Percentiles rank a stretch among this genome's conserved stretches.
Evolutionary conservation across 345 rosid genomes (phyloP).

Genomic region (Arabidopsis suecica): DNA sequence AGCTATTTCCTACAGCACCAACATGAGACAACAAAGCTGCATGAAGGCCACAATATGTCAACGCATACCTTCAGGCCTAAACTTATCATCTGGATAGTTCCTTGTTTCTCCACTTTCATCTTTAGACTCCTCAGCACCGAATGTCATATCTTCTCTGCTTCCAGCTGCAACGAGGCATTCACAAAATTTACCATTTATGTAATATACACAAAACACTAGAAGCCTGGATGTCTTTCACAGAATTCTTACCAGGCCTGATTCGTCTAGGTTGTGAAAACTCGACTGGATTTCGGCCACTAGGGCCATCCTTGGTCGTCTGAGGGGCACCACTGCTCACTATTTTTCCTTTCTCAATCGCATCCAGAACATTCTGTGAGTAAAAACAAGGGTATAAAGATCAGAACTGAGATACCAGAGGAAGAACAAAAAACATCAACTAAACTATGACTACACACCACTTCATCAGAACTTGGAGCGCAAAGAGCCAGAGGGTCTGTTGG

Average conservation of each 20-base stretch:
- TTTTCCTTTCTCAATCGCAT: constrained; percentile 86
- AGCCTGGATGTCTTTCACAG: constrained; percentile 28
- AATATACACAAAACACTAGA: constrained; percentile 20
- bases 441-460: constrained; percentile 60
- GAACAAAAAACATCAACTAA: constrained; percentile 21
- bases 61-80: constrained; percentile 61
- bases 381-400: constrained; percentile 26
- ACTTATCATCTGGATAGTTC: constrained; percentile 57
- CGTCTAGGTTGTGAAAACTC: constrained; percentile 66
- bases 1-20: constrained; percentile 21
- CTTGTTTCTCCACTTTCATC: constrained; percentile 55
- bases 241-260: constrained; percentile 63
- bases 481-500: constrained; percentile 81
- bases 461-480: constrained; percentile 72
- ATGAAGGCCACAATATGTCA: constrained; percentile 25
- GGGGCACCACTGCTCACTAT: constrained; percentile 83
- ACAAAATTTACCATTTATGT: constrained; percentile 23
- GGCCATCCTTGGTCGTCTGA: constrained; percentile 73
- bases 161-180: constrained; percentile 59
- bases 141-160: constrained; percentile 66
- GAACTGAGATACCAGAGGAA: constrained; percentile 28
- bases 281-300: constrained; percentile 52
- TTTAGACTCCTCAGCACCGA: constrained; percentile 54
- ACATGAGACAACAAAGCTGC: constrained; percentile 23
- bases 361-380: constrained; percentile 62